Conservation (phyloP, 305 asterid species). For the Nicotiana rustica region DNA sequence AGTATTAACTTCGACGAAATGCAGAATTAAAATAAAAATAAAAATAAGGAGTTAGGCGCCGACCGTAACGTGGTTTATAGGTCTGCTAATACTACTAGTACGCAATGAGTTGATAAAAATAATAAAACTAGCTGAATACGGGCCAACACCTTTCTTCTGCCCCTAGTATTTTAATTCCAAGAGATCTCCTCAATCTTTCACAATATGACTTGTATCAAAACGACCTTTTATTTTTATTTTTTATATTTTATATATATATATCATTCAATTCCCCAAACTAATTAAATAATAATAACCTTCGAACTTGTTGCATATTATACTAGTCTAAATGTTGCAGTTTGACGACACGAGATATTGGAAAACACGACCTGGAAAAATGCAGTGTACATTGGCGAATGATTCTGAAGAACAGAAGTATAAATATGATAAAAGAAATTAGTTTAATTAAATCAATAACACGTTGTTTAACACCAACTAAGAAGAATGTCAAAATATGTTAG, state of each 20-base stretch:
- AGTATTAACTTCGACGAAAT: neutral
- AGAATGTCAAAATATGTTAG: neutral
- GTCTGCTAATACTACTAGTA: neutral
- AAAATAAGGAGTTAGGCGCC: slow-evolving; percentile 25
- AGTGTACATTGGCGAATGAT: neutral
- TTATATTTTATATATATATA: too few relatives aligned
- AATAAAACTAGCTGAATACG: neutral
- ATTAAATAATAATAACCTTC: neutral
- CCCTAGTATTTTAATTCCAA: neutral
- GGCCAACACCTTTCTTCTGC: neutral
- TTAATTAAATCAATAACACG: neutral
- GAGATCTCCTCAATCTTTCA: slow-evolving; percentile 29
- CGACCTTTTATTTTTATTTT: neutral
- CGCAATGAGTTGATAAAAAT: neutral
- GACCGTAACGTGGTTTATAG: neutral
- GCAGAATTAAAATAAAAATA: neutral
- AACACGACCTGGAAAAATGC: neutral
- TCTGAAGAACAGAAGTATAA: neutral
- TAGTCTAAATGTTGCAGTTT: neutral
- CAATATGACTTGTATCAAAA: slow-evolving; percentile 8
- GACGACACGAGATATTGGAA: slow-evolving; percentile 4
- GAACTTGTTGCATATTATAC: neutral
- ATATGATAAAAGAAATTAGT: slow-evolving; percentile 1
- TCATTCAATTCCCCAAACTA: slow-evolving; percentile 6
- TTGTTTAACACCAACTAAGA: neutral